Evolutionary conservation across 495 filamentous ascomycete genomes (phyloP).

Genomic region (Achaetomiella virescens): DNA sequence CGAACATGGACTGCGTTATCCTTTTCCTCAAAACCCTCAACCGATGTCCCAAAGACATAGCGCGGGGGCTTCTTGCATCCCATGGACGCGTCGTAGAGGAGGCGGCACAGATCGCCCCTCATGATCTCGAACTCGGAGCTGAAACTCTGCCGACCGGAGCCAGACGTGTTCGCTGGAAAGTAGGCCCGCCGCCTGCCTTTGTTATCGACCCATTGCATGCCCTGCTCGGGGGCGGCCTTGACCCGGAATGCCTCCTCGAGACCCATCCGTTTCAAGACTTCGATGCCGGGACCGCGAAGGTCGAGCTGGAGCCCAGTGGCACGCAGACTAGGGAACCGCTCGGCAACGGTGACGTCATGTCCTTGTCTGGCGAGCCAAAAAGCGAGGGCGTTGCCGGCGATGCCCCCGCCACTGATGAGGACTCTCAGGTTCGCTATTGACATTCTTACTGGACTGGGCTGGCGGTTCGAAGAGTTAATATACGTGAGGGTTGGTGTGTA

Average conservation of each 20-base stretch:
- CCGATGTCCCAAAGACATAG: slow-evolving; percentile 39
- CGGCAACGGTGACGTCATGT: slow-evolving; percentile 44
- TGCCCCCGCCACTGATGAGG: slow-evolving; percentile 30
- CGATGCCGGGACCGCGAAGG: slow-evolving; percentile 42
- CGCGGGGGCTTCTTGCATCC: slow-evolving; percentile 29
- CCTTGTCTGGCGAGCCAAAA: slow-evolving; percentile 47
- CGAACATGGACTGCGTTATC: slow-evolving; percentile 19
- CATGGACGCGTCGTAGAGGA: slow-evolving; percentile 44
- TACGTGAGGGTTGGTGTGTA: neutral
- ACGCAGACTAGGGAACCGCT: slow-evolving; percentile 42
- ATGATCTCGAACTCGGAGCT: slow-evolving; percentile 53
- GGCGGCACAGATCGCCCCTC: slow-evolving; percentile 44
- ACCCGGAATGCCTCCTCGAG: slow-evolving; percentile 41
- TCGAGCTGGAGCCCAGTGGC: slow-evolving; percentile 48
- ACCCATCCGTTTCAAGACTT: slow-evolving; percentile 47
- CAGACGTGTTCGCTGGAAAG: slow-evolving; percentile 36
- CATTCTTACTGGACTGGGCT: neutral
- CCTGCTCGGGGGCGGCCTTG: slow-evolving; percentile 35
- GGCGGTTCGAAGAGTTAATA: neutral
- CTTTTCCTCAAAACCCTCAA: slow-evolving; percentile 24
- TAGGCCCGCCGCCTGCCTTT: slow-evolving; percentile 34
- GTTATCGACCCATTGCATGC: slow-evolving; percentile 38
- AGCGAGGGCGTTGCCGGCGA: slow-evolving; percentile 43
- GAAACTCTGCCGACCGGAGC: slow-evolving; percentile 35
- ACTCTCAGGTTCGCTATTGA: slow-evolving; percentile 13